Conservation (phyloP, 192 early-diverging fungal genomes). For the Podila verticillata region DNA sequence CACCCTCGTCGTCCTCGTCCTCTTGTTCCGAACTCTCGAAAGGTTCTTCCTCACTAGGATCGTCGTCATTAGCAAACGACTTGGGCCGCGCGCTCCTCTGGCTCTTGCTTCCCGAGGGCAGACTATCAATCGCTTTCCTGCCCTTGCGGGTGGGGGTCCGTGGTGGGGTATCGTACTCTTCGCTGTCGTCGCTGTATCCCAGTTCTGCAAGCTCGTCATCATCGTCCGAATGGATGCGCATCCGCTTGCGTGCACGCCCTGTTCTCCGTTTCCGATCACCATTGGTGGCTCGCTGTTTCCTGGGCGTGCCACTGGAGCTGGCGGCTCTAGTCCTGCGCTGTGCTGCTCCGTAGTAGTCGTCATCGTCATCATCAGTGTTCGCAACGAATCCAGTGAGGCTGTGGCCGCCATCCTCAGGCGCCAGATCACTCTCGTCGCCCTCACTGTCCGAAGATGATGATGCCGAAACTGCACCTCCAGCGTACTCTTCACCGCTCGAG, state of each 20-base stretch:
- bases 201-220: conserved; percentile 27
- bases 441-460: conserved; percentile 59
- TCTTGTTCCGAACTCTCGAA: conserved; percentile 25
- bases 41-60: conserved; percentile 41
- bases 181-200: conserved; percentile 22
- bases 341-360: conserved; percentile 50
- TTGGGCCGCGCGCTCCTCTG: conserved; percentile 44
- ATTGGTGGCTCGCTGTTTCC: conserved; percentile 20
- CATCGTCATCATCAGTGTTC: conserved; percentile 59
- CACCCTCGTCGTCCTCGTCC: conserved; percentile 43
- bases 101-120: conserved; percentile 43
- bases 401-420: conserved; percentile 9
- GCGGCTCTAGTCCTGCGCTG: conserved; percentile 34
- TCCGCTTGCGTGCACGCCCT: conserved; percentile 19
- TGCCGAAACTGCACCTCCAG: conserved; percentile 42
- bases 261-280: conserved; percentile 14
- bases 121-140: conserved; percentile 10
- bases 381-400: conserved; percentile 24
- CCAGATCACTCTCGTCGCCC: conserved; percentile 59
- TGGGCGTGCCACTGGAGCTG: conserved; percentile 27
- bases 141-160: conserved; percentile 5
- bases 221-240: conserved; percentile 48
- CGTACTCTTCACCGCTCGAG: conserved; percentile 69
- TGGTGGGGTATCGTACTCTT: conserved; percentile 10
- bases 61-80: conserved; percentile 47